These are phyloP conservation scores for Ophiostoma fasciatum DNA, from an alignment of 2,329 filamentous ascomycete genomes.

Conservation along the genomic window DNA sequence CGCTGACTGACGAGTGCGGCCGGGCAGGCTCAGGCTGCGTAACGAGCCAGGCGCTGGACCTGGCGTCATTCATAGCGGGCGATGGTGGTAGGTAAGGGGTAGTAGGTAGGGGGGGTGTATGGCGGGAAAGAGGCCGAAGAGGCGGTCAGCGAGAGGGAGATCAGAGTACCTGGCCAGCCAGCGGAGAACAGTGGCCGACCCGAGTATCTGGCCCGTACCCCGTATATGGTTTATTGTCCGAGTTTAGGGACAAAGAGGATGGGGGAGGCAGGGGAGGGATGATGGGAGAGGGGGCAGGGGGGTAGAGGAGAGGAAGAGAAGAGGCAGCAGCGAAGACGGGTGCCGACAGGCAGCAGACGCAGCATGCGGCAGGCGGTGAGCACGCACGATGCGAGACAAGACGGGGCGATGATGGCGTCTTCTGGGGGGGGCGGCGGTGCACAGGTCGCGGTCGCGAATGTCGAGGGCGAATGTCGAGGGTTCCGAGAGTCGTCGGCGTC, in stretches of 20 bases:
- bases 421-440: no score
- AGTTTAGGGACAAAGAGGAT: no score
- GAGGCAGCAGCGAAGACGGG: background rate
- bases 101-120: background rate
- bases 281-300: background rate
- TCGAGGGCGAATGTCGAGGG: no score
- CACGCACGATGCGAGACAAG: constrained; percentile 6
- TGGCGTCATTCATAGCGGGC: constrained; percentile 10
- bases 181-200: background rate
- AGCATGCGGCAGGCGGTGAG: no score
- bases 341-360: constrained; percentile 1
- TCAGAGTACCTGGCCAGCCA: background rate
- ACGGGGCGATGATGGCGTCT: constrained; percentile 9
- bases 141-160: constrained; percentile 4
- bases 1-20: constrained; percentile 3
- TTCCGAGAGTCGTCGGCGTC: no score
- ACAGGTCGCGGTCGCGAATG: no score
- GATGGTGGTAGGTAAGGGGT: no score
- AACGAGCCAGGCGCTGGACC: constrained; percentile 5
- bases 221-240: no score
- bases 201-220: constrained; percentile 1
- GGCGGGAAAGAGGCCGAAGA: background rate
- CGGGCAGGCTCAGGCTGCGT: constrained; percentile 2
- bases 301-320: background rate
- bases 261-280: background rate